Conservation (phyloP, 768 basidiomycete genomes). For the Hygrophoropsis aurantiaca region DNA sequence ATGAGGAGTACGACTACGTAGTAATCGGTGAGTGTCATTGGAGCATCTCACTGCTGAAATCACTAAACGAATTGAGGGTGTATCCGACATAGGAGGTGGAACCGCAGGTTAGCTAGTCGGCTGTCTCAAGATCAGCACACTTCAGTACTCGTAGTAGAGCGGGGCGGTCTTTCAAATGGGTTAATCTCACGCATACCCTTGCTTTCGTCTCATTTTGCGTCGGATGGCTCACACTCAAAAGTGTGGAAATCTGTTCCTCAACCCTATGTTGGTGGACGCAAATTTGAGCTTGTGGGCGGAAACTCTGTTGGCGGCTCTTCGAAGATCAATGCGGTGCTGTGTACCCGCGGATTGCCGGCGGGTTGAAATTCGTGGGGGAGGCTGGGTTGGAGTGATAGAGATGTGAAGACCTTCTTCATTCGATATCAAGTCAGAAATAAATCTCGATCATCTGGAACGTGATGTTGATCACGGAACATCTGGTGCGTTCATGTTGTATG, state of each 20-base stretch:
- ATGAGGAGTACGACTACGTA: conserved; percentile 6
- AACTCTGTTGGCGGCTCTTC: conserved; percentile 46
- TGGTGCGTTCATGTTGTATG: background rate
- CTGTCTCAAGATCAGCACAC: conserved; percentile 30
- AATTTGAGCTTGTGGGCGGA: conserved; percentile 12
- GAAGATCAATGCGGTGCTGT: conserved; percentile 44
- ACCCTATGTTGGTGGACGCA: too few species aligned
- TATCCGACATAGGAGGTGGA: conserved; percentile 24
- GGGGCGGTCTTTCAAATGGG: conserved; percentile 24
- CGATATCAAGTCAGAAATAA: conserved; percentile 18
- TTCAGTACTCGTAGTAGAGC: conserved; percentile 36
- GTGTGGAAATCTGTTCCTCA: conserved; percentile 9
- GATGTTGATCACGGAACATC: background rate
- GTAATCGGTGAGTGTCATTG: conserved; percentile 1
- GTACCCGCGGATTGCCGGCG: conserved; percentile 26
- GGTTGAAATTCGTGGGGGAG: conserved; percentile 32
- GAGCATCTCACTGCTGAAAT: background rate
- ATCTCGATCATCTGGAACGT: conserved; percentile 6
- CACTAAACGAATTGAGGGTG: background rate
- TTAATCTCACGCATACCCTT: conserved; percentile 30
- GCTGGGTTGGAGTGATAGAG: conserved; percentile 33
- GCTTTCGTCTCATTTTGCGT: conserved; percentile 26
- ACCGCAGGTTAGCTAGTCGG: conserved; percentile 42
- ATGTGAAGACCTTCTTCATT: conserved; percentile 34
- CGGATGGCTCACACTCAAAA: conserved; percentile 19